Evolutionary conservation across 495 filamentous ascomycete genomes (phyloP).

Genomic region (Cudoniella acicularis): DNA sequence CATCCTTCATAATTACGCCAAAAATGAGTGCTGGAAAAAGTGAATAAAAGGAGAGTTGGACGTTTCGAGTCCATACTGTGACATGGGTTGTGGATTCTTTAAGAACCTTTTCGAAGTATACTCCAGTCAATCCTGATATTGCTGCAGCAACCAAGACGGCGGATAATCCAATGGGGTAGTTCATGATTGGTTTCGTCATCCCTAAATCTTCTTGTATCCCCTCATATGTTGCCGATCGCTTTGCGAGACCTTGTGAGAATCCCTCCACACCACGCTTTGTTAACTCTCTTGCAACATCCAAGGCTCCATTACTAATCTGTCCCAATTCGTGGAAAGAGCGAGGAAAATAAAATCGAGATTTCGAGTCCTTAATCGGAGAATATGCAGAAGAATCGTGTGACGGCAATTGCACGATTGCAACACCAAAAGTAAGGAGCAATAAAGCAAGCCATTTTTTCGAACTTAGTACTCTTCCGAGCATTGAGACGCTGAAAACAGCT

Average conservation of each 20-base stretch:
- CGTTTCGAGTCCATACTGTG: slow-evolving; percentile 89
- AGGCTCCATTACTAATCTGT: slow-evolving; percentile 38
- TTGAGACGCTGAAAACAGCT: slow-evolving; percentile 77
- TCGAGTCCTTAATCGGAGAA: slow-evolving; percentile 30
- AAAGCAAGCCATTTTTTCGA: slow-evolving; percentile 74
- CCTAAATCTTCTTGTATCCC: slow-evolving; percentile 82
- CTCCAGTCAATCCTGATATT: slow-evolving; percentile 78
- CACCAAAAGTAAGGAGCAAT: slow-evolving; percentile 74
- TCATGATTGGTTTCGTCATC: slow-evolving; percentile 60
- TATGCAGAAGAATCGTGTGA: slow-evolving; percentile 38
- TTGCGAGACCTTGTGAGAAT: slow-evolving; percentile 48
- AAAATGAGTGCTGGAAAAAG: slow-evolving; percentile 82
- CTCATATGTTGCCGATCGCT: slow-evolving; percentile 92
- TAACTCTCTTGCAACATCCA: slow-evolving; percentile 44
- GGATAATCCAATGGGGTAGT: slow-evolving; percentile 69
- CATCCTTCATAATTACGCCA: slow-evolving; percentile 83
- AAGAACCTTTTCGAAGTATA: slow-evolving; percentile 93
- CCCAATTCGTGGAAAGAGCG: slow-evolving; percentile 64
- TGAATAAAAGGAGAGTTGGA: slow-evolving; percentile 90
- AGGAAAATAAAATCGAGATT: slow-evolving; percentile 61
- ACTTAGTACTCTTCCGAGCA: slow-evolving; percentile 68
- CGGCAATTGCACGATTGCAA: slow-evolving; percentile 84
- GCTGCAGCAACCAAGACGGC: slow-evolving; percentile 72
- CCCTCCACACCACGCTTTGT: slow-evolving; percentile 41
- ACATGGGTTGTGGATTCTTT: slow-evolving; percentile 69